Evolutionary conservation across 257 asterid genomes (phyloP).

Genomic region (Penstemon eatonii): DNA sequence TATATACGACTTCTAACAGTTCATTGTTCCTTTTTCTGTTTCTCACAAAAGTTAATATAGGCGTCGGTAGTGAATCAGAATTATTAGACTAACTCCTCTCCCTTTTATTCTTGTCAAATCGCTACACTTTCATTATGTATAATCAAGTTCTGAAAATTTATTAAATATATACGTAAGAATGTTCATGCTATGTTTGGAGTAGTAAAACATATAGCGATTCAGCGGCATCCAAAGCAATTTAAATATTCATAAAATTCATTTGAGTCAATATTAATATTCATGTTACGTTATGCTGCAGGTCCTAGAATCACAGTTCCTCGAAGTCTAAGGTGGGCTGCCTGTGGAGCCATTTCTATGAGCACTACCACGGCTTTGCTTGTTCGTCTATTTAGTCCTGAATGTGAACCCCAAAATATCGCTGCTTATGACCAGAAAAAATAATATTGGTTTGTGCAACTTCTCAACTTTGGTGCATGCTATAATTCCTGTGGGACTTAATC

Average conservation of each 20-base stretch:
- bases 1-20: no score
- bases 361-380: conserved; percentile 70
- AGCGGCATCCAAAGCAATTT: no score
- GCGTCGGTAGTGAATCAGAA: no score
- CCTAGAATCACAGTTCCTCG: conserved; percentile 81
- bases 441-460: neutral
- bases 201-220: no score
- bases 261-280: neutral
- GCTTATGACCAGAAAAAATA: conserved; percentile 65
- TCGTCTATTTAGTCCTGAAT: conserved; percentile 76
- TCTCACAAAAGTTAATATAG: no score
- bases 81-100: no score
- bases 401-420: conserved; percentile 86
- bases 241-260: neutral
- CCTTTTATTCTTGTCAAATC: no score
- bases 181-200: no score
- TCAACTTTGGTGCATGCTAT: neutral
- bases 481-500: neutral
- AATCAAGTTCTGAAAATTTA: no score
- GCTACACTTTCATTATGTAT: no score
- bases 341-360: conserved; percentile 69
- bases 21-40: no score
- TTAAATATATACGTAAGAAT: no score
- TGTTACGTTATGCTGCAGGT: conserved; percentile 47
- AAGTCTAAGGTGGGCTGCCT: conserved; percentile 79